These are phyloP conservation scores for Schizonepeta tenuifolia DNA, from an alignment of 257 asterid genomes.

Conservation along the genomic window DNA sequence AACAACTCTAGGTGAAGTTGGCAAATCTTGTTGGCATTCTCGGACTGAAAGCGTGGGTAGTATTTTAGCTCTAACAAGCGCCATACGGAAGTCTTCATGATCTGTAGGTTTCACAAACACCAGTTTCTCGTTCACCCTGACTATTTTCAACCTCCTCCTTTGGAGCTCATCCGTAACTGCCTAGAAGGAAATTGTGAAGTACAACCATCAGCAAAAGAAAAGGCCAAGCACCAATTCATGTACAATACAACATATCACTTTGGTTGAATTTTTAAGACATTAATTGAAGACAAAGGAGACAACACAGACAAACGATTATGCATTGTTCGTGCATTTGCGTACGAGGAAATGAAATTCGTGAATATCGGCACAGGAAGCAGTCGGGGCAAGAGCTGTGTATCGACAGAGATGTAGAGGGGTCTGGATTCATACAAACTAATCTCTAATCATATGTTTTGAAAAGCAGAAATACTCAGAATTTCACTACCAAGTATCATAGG, in stretches of 20 bases:
- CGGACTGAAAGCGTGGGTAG: conserved; percentile 32
- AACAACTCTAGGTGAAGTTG: conserved; percentile 40
- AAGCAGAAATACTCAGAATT: neutral
- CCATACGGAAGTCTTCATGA: conserved; percentile 60
- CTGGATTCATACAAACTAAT: neutral
- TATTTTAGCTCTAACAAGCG: conserved; percentile 54
- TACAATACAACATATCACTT: neutral
- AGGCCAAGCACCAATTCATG: neutral
- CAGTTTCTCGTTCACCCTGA: conserved; percentile 37
- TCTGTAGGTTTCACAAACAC: conserved; percentile 54
- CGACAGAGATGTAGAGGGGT: neutral
- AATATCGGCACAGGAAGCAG: neutral
- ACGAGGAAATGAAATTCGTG: neutral
- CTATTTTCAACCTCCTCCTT: conserved; percentile 42
- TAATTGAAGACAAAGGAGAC: neutral
- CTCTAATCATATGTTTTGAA: neutral
- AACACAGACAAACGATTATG: neutral
- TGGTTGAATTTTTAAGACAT: neutral
- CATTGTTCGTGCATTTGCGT: neutral
- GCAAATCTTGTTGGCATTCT: conserved; percentile 48
- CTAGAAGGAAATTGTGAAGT: conserved; percentile 44
- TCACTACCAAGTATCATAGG: conserved; percentile 8
- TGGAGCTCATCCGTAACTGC: conserved; percentile 69
- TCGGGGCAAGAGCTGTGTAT: neutral
- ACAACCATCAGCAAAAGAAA: conserved; percentile 9